These are phyloP conservation scores for Alternaria triticimaculans DNA, from an alignment of 2,329 filamentous ascomycete genomes.

Conservation along the genomic window DNA sequence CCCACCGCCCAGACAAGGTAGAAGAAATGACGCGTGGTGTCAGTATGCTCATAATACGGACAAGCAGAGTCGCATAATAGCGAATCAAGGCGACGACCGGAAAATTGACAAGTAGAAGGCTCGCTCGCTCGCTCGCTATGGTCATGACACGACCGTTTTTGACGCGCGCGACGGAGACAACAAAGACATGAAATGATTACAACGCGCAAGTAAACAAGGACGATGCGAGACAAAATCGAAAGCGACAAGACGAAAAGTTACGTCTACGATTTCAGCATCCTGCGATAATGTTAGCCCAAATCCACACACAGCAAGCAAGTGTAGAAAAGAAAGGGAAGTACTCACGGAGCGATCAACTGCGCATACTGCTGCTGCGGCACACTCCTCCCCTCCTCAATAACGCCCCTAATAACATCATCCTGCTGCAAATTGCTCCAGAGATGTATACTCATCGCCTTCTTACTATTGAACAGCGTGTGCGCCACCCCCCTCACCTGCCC, in stretches of 20 bases:
- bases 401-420: slow-evolving; percentile 42
- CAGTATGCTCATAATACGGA: not conserved
- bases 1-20: not conserved
- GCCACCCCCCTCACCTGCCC: slow-evolving; percentile 79
- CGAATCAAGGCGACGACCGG: not conserved
- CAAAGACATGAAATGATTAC: not conserved
- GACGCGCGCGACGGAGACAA: not conserved
- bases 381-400: slow-evolving; percentile 41
- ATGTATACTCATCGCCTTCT: slow-evolving; percentile 51
- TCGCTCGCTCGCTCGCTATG: not conserved
- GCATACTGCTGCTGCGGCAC: slow-evolving; percentile 46
- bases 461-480: slow-evolving; percentile 68
- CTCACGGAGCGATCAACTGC: slow-evolving; percentile 46
- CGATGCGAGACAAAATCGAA: not conserved
- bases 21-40: not conserved
- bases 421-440: slow-evolving; percentile 46
- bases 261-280: slow-evolving; percentile 42
- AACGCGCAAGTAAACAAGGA: not conserved
- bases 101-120: not conserved
- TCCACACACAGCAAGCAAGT: not conserved
- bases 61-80: not conserved
- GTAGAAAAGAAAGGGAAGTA: not conserved
- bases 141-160: not conserved
- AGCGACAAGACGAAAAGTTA: not conserved
- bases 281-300: slow-evolving; percentile 5